phyloP scores from a whole-genome alignment of 2,329 filamentous ascomycete genomes.

The Neonectria coccinea region DNA sequence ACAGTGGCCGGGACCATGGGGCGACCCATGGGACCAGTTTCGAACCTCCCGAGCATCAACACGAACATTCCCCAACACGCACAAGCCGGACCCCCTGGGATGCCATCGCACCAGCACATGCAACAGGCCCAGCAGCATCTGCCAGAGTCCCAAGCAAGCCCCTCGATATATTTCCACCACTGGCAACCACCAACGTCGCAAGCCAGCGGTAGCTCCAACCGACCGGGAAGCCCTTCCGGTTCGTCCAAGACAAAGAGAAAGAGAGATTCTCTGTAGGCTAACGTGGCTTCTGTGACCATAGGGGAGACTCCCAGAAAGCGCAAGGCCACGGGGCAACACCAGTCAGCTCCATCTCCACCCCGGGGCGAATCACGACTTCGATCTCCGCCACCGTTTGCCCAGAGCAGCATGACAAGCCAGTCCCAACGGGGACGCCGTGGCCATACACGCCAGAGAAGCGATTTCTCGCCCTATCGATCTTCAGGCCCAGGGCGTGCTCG shows the following conservation, averaged over 20 bases:
- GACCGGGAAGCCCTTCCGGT: slow-evolving; percentile 80
- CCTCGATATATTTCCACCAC: slow-evolving; percentile 90
- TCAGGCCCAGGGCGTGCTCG: slow-evolving; percentile 41
- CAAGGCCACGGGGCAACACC: slow-evolving; percentile 70
- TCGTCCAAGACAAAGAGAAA: slow-evolving; percentile 70
- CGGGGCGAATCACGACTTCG: slow-evolving; percentile 48
- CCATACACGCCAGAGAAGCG: slow-evolving; percentile 54
- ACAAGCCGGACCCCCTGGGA: slow-evolving; percentile 42
- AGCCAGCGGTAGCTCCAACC: slow-evolving; percentile 68
- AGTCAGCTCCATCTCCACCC: slow-evolving; percentile 42
- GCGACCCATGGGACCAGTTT: slow-evolving; percentile 51
- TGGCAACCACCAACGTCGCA: slow-evolving; percentile 86
- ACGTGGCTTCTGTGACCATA: slow-evolving; percentile 60
- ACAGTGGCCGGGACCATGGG: slow-evolving; percentile 58
- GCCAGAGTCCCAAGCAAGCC: slow-evolving; percentile 69
- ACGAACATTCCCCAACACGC: slow-evolving; percentile 57
- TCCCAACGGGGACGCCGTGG: slow-evolving; percentile 43
- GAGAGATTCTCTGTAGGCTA: slow-evolving; percentile 57
- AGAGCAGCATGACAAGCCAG: slow-evolving; percentile 44
- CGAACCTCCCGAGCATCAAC: slow-evolving; percentile 59
- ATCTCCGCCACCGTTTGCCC: slow-evolving; percentile 50
- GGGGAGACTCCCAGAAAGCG: slow-evolving; percentile 86
- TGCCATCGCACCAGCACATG: slow-evolving; percentile 61
- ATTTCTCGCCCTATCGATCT: slow-evolving; percentile 52
- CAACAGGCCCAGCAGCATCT: slow-evolving; percentile 67